A percentile compares a stretch with the other conserved stretches of the same genome.
Evolutionary conservation across 805 yeast species (phyloP).

Genomic region (Saccharomycopsis sp.): DNA sequence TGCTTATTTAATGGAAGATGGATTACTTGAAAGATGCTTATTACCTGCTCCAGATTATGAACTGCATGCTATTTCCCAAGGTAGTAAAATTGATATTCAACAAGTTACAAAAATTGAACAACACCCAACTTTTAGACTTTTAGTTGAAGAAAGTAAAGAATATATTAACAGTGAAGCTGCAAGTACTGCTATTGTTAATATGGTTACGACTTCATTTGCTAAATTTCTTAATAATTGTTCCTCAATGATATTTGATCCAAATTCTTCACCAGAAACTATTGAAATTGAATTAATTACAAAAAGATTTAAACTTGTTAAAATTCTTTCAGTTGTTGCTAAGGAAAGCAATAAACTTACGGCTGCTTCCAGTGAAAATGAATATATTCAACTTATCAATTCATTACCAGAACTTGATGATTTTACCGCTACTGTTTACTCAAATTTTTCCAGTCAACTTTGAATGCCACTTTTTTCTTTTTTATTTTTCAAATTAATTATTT

Average conservation of each 20-base stretch:
- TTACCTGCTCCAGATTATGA: slow-evolving; percentile 24
- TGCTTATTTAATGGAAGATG: slow-evolving; percentile 22
- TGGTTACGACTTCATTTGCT: slow-evolving; percentile 28
- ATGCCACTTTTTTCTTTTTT: too few species aligned
- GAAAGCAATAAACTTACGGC: slow-evolving; percentile 50
- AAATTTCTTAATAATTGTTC: slow-evolving; percentile 28
- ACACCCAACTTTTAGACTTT: slow-evolving; percentile 24
- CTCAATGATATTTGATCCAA: slow-evolving; percentile 7
- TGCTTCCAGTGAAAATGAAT: slow-evolving; percentile 33
- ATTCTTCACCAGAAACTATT: slow-evolving; percentile 9
- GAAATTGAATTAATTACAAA: slow-evolving; percentile 25
- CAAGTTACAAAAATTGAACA: slow-evolving; percentile 18
- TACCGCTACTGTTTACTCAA: slow-evolving; percentile 84
- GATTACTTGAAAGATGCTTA: slow-evolving; percentile 25
- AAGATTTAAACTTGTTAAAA: slow-evolving; percentile 50
- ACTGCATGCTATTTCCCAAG: slow-evolving; percentile 28
- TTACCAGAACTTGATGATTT: slow-evolving; percentile 68
- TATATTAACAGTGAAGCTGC: slow-evolving; percentile 28
- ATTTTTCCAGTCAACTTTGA: too few species aligned
- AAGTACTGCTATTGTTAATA: slow-evolving; percentile 24
- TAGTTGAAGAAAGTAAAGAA: slow-evolving; percentile 36
- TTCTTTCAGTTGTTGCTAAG: slow-evolving; percentile 57
- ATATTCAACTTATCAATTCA: slow-evolving; percentile 35
- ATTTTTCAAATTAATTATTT: too few species aligned
- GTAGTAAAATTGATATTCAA: not conserved